A percentile compares a stretch with the other conserved stretches of the same genome.
phyloP scores from a whole-genome alignment of 208 protist species.

The Leishmania braziliensis region DNA sequence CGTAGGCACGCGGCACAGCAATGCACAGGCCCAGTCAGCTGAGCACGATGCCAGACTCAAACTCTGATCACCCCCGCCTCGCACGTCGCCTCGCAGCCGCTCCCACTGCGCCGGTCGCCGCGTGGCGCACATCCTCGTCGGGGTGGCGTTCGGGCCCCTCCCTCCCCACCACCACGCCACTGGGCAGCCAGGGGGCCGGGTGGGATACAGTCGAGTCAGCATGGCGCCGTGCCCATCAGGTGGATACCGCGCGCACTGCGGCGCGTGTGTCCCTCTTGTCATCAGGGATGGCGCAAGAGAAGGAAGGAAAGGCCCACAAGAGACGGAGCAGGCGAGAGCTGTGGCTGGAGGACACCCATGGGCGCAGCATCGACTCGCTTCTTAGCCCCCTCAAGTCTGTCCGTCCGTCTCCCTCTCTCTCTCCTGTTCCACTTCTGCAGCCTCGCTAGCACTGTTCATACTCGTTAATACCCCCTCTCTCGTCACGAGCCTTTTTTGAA shows the following conservation, averaged over 20 bases:
- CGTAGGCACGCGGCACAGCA: background rate
- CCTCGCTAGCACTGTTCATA: background rate
- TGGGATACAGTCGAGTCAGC: background rate
- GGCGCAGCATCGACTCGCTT: no score
- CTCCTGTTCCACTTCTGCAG: background rate
- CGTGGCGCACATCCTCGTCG: background rate
- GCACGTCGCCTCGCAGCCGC: background rate
- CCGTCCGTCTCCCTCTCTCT: background rate
- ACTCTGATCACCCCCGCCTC: background rate
- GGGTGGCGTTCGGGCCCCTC: background rate
- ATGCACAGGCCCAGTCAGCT: background rate
- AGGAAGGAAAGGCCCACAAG: background rate
- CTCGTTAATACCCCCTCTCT: background rate
- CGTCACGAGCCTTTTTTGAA: background rate
- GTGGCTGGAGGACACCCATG: background rate
- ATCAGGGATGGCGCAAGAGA: no score
- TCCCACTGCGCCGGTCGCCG: background rate
- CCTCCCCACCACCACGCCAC: background rate
- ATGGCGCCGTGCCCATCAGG: background rate
- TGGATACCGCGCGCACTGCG: background rate
- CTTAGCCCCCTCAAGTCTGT: no score
- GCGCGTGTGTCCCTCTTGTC: background rate
- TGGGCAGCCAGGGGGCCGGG: background rate
- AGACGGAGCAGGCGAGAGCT: background rate
- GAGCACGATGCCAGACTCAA: background rate